Base-by-base conservation (phyloP, 164 flowering plant genomes). In the Berberis thunbergii region DNA sequence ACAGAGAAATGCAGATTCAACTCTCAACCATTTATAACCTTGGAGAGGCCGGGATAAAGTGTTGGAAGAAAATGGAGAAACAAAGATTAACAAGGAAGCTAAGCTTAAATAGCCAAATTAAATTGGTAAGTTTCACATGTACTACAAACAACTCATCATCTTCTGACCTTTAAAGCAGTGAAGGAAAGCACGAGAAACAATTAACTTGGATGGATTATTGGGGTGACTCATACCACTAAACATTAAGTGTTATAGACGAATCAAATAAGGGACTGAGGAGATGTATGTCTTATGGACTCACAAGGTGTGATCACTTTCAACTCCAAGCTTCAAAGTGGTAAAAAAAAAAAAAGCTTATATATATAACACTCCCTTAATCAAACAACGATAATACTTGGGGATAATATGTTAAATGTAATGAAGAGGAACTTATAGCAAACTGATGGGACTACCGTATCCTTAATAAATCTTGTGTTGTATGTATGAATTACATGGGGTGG, bases 131-230 rank as follows among this genome's bases (percentile, higher is more conserved):
- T 49, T 58, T 77, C 78, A 78, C 79, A 77, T 73, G 81, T 65
- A 73, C 63, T 68, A 54, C 63, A 71, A 50, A 59, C 44, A 56
- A 43, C 60, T 9, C 64, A 73, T 59, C 7, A 5, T 5, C 9
- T 5, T 48, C 75, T 68, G 76, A 65, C 11, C 50, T 69, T 70
- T 73, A 76, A 76, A 78, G 81, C 59, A 75, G 72, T 60, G 67
- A 45, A 70, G 68, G 75, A 45, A 70, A 68, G 75, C 83, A 84
- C 86, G 82, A 75, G 86, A 79, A 75, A 53, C 61, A 70, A 75
- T 70, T 43, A 26, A 26, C 26, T 26, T 26, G 26, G 26, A 26
- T 26, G 26, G 26, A 26, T 26, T 26, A 26, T 1, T 68, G 49
- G 59, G 59, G 60, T 70, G 73, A 45, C 56, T 42, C 43, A 53